Conservation (phyloP, 257 asterid species). For the Solanum medicagineum region DNA sequence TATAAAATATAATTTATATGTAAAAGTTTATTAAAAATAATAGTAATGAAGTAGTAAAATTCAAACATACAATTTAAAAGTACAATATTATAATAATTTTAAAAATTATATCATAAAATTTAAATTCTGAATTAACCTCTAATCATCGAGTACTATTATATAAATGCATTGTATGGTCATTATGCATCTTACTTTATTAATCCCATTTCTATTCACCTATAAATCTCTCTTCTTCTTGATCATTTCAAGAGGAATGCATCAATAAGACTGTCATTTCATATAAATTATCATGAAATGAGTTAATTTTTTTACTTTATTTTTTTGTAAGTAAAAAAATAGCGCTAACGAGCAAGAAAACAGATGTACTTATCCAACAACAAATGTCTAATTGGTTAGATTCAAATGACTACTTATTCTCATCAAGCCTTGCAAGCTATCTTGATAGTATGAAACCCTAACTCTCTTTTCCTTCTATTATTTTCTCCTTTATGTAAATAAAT, state of each 20-base stretch:
- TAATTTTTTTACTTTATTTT: background rate
- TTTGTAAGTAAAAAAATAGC: background rate
- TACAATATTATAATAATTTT: background rate
- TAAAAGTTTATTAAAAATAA: background rate
- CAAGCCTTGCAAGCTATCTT: constrained; percentile 24
- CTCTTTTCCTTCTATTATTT: background rate
- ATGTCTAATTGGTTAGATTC: background rate
- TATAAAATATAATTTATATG: background rate
- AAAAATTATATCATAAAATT: background rate
- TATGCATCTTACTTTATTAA: background rate
- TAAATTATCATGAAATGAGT: background rate
- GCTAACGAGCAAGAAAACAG: background rate
- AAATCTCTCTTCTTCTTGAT: background rate
- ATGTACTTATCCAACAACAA: background rate
- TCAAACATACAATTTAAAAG: background rate
- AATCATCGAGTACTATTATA: background rate
- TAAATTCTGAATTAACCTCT: background rate
- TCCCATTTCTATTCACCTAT: background rate
- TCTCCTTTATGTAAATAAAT: background rate
- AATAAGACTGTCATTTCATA: background rate
- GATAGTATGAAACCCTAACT: constrained; percentile 4
- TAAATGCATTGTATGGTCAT: background rate
- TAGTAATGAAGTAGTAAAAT: background rate
- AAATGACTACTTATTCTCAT: constrained; percentile 1
- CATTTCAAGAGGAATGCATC: background rate